Conservation (phyloP, 768 basidiomycete genomes). For the Lyophyllum semitale region DNA sequence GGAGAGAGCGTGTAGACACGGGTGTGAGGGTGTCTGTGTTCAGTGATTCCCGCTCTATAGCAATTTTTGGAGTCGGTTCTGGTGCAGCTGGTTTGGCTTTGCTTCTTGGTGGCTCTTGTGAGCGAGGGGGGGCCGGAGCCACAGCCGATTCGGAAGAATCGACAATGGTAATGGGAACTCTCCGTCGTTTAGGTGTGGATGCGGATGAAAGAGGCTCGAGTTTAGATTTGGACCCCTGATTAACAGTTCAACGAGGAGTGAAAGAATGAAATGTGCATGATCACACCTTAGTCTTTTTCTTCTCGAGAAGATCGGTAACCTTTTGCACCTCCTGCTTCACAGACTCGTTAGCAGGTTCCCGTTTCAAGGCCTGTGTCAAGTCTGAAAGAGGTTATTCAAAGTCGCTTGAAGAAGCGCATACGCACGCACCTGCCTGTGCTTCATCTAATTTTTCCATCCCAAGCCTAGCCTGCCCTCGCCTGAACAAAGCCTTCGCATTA, state of each 20-base stretch:
- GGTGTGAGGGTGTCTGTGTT: slow-evolving; percentile 29
- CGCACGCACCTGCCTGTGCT: slow-evolving; percentile 59
- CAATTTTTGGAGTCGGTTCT: not conserved
- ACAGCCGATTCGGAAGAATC: not conserved
- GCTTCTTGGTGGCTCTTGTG: not conserved
- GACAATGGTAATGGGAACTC: slow-evolving; percentile 19
- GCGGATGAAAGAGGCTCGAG: not conserved
- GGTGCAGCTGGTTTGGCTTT: not conserved
- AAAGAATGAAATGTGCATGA: not conserved
- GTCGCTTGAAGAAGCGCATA: too few relatives aligned
- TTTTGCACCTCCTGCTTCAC: slow-evolving; percentile 65
- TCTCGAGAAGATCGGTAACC: slow-evolving; percentile 41
- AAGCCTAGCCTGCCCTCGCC: slow-evolving; percentile 73
- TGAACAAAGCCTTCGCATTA: slow-evolving; percentile 81
- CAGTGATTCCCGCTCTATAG: too few relatives aligned
- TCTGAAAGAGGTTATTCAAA: slow-evolving; percentile 41
- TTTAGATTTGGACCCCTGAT: not conserved
- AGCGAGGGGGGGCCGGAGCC: not conserved
- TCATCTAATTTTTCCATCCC: slow-evolving; percentile 54
- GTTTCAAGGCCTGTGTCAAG: slow-evolving; percentile 51
- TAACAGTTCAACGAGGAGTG: not conserved
- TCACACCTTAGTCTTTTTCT: slow-evolving; percentile 36
- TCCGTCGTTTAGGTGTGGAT: slow-evolving; percentile 9
- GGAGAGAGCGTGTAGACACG: slow-evolving; percentile 38
- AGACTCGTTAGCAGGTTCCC: slow-evolving; percentile 67